Base-by-base conservation (phyloP, 2,329 filamentous ascomycete genomes). In the Alternaria metachromatica region DNA sequence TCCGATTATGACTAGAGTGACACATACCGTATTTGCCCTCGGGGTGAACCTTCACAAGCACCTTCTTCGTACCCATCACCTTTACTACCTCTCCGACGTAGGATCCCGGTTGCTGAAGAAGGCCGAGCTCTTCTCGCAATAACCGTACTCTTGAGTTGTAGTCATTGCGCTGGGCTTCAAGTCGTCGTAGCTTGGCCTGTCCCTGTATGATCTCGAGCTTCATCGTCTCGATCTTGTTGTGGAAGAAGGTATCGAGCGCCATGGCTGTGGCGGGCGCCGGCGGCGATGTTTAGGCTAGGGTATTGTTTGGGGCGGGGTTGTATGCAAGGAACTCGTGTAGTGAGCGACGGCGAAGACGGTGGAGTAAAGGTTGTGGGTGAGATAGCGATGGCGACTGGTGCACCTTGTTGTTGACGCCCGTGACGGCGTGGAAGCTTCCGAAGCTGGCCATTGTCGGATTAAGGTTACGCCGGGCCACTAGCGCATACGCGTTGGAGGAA, bases 121-220 rank as follows among this genome's bases (percentile, higher is more conserved):
- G 86, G 57, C 96, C 96, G 21, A 99, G 88, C 86, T 99, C 96
- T 84, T 99, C 96, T 75, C 96, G 88, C 77, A 99, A 84, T 82
- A 99, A 86, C 67, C 96, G 92, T 76, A 99, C 96, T 80, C 96
- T 90, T 64, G 96, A 98, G 86, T 99, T 99, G 88, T 98, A 98
- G 84, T 99, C 96, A 80, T 99, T 99, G 72, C 96, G 90, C 83
- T 99, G 96, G 73, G 96, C 96, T 86, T 99, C 96, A 75, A 99
- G 88, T 79, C 96, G 90, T 73, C 96, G 92, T 67, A 99, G 87
- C 62, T 97, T 94, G 60, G 96, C 95, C 85, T 99, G 96, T 60
- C 96, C 95, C 84, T 98, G 95, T 81, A 99, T 95, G 81, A 99
- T 99, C 89, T 99, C 95, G 82, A 99, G 94, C 91, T 98, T 98